Evolutionary conservation across 345 rosid genomes (phyloP), one percentile per base, ranked within the genome.

Genomic region (Boechera stricta): DNA sequence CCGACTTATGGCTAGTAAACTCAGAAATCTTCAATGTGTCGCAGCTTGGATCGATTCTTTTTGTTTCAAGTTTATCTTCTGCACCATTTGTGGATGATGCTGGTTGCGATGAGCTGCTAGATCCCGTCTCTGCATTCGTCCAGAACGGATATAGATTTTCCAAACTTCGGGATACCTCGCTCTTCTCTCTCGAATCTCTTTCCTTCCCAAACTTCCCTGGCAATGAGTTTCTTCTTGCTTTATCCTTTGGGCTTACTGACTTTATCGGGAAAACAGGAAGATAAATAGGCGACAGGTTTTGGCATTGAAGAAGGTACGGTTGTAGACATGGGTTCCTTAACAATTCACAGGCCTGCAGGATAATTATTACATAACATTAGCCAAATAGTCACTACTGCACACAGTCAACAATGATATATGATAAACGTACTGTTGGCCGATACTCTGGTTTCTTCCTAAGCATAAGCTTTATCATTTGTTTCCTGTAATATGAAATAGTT

Each of bases 391-490:
- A 67, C 32, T 29, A 38, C 13, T 48, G 36, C 26, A 42, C 16
- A 69, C 16, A 74, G 11, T 12, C 57, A 49, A 61, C 35, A 75
- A 15, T 49, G 55, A 69, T 10, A 26, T 10, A 36, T 81, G 57
- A 65, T 61, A 66, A 78, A 84, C 92, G 89, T 75, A 91, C 97
- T 5, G 90, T 85, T 67, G 94, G 97, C 48, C 97, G 80, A 77
- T 86, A 85, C 76, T 87, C 97, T 3, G 94, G 94, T 62, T 79
- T 91, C 85, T 91, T 91, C 86, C 97, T 86, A 54, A 87, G 89
- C 94, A 91, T 91, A 79, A 83, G 86, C 86, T 92, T 95, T 77
- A 95, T 89, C 66, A 95, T 81, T 78, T 95, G 99, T 79, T 95
- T 95, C 86, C 99, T 95, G 88, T 32, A 45, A 76, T 32, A 63